Percentiles rank a stretch among this genome's conserved stretches.
phyloP scores from a whole-genome alignment of 2,329 filamentous ascomycete species.

The Colletotrichum graminicola region DNA sequence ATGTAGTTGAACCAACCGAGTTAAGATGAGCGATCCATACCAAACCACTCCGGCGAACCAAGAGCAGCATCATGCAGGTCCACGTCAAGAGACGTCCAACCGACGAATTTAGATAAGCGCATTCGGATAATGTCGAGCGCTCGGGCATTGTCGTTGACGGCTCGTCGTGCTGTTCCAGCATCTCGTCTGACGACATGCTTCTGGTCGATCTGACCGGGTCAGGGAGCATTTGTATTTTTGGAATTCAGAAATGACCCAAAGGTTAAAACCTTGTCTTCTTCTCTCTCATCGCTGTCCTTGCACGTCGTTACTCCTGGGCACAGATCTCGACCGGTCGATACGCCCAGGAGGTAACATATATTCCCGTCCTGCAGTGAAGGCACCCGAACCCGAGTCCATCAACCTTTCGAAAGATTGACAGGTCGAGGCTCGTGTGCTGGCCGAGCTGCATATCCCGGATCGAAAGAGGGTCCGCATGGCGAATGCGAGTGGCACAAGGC shows the following conservation, averaged over 20 bases:
- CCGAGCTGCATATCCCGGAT: conserved; percentile 8
- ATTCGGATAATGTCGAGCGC: conserved; percentile 18
- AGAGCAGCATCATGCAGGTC: background rate
- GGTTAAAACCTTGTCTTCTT: background rate
- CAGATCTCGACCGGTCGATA: conserved; percentile 8
- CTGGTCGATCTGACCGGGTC: conserved; percentile 9
- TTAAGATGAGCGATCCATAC: background rate
- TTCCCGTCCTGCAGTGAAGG: background rate
- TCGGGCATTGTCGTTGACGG: conserved; percentile 2
- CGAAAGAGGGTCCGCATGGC: conserved; percentile 7
- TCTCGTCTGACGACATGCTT: conserved; percentile 9
- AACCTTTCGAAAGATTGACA: conserved; percentile 1
- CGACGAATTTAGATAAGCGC: conserved; percentile 9
- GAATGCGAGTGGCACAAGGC: conserved; percentile 22
- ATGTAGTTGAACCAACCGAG: background rate
- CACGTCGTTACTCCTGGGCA: background rate
- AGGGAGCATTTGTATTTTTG: background rate
- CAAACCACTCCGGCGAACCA: background rate
- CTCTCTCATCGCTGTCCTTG: background rate
- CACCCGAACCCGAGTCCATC: background rate
- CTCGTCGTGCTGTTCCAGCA: conserved; percentile 1
- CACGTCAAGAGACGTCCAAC: conserved; percentile 1
- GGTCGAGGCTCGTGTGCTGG: conserved; percentile 3
- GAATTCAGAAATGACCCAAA: background rate
- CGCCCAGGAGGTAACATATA: conserved; percentile 1